Percentiles rank a stretch among this genome's conserved stretches.
Conservation (phyloP, 768 basidiomycete species). For the Multifurca ochricompacta region DNA sequence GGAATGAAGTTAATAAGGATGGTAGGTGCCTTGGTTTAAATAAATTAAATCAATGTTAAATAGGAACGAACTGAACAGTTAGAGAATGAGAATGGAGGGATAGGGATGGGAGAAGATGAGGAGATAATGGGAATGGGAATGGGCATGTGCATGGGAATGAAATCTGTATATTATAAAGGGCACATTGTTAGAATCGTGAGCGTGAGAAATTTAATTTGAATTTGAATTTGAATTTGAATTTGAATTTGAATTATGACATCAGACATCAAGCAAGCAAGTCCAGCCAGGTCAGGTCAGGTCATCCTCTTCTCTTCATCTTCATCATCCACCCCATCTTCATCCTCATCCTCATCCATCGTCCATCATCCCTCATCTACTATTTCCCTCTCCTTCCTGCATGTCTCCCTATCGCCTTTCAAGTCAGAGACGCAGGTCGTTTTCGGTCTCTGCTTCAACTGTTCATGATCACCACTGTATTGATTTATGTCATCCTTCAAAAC, state of each 20-base stretch:
- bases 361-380: neutral
- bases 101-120: neutral
- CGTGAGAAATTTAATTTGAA: no score
- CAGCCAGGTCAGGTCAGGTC: no score
- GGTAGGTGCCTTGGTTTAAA: neutral
- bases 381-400: conserved; percentile 6
- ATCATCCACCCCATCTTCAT: no score
- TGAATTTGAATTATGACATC: conserved; percentile 11
- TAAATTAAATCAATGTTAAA: neutral
- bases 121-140: neutral
- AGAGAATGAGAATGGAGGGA: neutral
- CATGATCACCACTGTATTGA: conserved; percentile 29
- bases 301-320: no score
- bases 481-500: conserved; percentile 43
- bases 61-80: no score
- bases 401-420: conserved; percentile 18
- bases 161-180: conserved; percentile 8
- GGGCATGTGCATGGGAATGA: neutral
- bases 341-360: no score
- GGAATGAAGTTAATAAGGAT: conserved; percentile 1
- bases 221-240: no score
- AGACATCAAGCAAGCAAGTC: no score
- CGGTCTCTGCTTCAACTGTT: conserved; percentile 35
- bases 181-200: conserved; percentile 7
- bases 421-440: conserved; percentile 48